A percentile compares a stretch with the other conserved stretches of the same genome.
phyloP scores from a whole-genome alignment of 768 basidiomycete genomes.

The Leccinellum luteum region DNA sequence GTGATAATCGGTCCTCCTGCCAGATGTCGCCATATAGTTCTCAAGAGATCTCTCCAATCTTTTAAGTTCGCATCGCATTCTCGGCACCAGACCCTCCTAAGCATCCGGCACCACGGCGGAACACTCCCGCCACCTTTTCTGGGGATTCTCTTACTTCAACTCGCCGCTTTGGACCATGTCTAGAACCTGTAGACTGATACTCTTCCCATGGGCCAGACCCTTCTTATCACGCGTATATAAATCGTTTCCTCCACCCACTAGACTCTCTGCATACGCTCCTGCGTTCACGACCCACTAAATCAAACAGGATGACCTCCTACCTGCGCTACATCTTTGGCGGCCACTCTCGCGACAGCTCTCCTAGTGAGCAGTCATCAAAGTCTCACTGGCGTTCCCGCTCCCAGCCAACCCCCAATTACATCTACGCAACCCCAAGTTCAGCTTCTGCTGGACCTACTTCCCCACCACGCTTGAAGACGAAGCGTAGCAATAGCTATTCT shows the following conservation, averaged over 20 bases:
- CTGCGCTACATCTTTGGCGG: constrained; percentile 48
- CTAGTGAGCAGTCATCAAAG: constrained; percentile 33
- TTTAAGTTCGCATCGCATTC: constrained; percentile 8
- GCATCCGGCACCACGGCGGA: constrained; percentile 11
- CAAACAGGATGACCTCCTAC: constrained; percentile 45
- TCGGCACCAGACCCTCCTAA: constrained; percentile 22
- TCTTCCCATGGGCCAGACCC: constrained; percentile 22
- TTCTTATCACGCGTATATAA: constrained; percentile 28
- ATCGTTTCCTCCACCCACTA: constrained; percentile 11
- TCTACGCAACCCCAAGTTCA: constrained; percentile 37
- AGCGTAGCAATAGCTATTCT: constrained; percentile 40
- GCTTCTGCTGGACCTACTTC: constrained; percentile 32
- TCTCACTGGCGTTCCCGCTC: constrained; percentile 45
- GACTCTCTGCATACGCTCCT: constrained; percentile 15
- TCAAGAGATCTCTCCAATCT: constrained; percentile 17
- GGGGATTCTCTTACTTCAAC: constrained; percentile 36
- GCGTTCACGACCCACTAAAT: constrained; percentile 18
- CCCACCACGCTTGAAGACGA: constrained; percentile 36
- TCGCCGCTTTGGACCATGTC: constrained; percentile 18
- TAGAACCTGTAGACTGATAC: constrained; percentile 18
- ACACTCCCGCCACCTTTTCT: constrained; percentile 24
- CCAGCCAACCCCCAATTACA: constrained; percentile 37
- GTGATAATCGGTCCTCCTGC: constrained; percentile 23
- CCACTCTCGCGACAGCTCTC: constrained; percentile 26
- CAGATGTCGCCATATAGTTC: constrained; percentile 8